Conservation (phyloP, 176 grass and related monocot species). For the Oryza meyeriana region DNA sequence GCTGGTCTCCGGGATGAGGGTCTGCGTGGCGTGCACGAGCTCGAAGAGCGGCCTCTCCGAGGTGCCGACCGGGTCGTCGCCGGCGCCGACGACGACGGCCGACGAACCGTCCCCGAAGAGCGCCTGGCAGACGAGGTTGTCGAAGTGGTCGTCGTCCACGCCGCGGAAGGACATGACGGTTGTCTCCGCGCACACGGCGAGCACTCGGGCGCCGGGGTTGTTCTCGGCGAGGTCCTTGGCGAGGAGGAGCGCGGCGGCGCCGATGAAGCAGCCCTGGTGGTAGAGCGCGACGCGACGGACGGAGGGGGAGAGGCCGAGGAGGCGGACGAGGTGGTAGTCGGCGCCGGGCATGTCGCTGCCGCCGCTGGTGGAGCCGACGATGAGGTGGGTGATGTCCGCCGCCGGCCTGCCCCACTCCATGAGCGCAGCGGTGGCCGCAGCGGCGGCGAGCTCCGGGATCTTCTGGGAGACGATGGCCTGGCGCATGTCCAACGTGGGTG, state of each 20-base stretch:
- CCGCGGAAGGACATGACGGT: slow-evolving; percentile 26
- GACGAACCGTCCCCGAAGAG: slow-evolving; percentile 41
- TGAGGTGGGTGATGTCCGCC: slow-evolving; percentile 38
- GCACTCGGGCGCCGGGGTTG: slow-evolving; percentile 31
- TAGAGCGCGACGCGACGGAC: slow-evolving; percentile 27
- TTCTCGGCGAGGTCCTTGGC: slow-evolving; percentile 55
- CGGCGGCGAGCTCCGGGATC: slow-evolving; percentile 29
- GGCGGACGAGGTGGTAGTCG: slow-evolving; percentile 32
- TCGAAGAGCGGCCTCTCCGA: slow-evolving; percentile 33
- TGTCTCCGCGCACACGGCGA: slow-evolving; percentile 28
- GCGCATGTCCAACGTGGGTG: slow-evolving; percentile 15
- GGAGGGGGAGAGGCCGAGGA: slow-evolving; percentile 25
- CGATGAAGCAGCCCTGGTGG: slow-evolving; percentile 29
- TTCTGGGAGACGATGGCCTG: slow-evolving; percentile 10
- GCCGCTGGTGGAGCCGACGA: slow-evolving; percentile 38
- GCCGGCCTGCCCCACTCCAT: slow-evolving; percentile 25
- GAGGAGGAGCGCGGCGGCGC: slow-evolving; percentile 22
- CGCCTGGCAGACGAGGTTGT: slow-evolving; percentile 24
- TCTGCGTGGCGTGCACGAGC: background rate
- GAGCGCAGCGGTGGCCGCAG: background rate
- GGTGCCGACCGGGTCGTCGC: too few relatives aligned
- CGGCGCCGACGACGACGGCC: slow-evolving; percentile 33
- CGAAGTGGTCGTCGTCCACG: slow-evolving; percentile 19
- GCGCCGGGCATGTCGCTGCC: slow-evolving; percentile 35
- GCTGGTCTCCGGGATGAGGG: slow-evolving; percentile 19